Conservation (phyloP, 129 eudicot genomes). For the Calendula officinalis region DNA sequence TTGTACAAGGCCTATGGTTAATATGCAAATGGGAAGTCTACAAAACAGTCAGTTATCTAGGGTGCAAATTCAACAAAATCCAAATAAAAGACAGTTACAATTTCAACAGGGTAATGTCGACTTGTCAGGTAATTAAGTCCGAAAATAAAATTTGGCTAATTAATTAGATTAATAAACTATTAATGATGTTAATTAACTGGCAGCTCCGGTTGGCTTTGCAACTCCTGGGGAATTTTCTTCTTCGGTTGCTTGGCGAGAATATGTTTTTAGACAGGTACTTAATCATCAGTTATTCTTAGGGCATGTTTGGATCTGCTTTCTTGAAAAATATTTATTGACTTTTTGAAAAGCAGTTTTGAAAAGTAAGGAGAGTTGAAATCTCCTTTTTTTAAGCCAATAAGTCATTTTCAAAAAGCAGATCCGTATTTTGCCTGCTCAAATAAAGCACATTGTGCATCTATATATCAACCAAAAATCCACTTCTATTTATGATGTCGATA, state of each 20-base stretch:
- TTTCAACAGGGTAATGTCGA: background rate
- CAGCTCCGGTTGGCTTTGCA: conserved; percentile 14
- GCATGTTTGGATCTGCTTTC: too few species aligned
- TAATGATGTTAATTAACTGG: conserved; percentile 5
- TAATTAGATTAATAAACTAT: too few species aligned
- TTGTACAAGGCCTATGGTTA: conserved; percentile 8
- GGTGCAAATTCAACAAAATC: conserved; percentile 6
- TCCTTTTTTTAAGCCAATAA: too few species aligned
- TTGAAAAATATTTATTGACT: too few species aligned
- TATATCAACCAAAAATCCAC: background rate
- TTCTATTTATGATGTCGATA: background rate
- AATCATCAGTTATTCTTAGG: background rate
- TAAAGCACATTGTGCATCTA: background rate
- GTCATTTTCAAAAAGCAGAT: too few species aligned
- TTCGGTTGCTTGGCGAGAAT: conserved; percentile 11
- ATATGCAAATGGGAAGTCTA: conserved; percentile 1
- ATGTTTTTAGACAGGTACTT: conserved; percentile 25
- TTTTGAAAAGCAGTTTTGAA: too few species aligned
- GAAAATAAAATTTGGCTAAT: background rate
- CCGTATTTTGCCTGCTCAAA: background rate
- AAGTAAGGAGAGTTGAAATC: too few species aligned
- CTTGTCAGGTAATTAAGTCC: conserved; percentile 15
- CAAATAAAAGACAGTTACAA: conserved; percentile 5
- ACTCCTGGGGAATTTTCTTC: conserved; percentile 11
- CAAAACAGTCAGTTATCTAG: conserved; percentile 1